Evolutionary conservation across 129 eudicot genomes (phyloP).

Genomic region (Dittrichia graveolens): DNA sequence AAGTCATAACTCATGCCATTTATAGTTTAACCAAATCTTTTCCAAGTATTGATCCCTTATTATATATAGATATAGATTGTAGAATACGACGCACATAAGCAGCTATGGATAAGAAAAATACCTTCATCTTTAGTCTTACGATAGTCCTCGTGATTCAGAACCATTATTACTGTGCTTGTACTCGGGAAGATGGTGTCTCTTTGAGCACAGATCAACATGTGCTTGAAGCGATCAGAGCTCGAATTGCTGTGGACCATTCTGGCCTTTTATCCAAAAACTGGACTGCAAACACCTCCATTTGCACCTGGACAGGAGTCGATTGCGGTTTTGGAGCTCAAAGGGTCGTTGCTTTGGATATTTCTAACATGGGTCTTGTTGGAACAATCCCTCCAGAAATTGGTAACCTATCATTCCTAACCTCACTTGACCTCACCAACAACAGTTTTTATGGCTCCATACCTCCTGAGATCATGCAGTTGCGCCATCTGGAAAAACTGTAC

Average conservation of each 20-base stretch:
- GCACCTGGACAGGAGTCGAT: constrained; percentile 41
- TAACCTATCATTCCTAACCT: constrained; percentile 38
- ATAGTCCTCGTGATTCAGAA: constrained; percentile 8
- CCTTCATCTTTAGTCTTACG: not conserved
- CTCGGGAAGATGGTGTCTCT: not conserved
- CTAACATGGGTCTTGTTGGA: constrained; percentile 41
- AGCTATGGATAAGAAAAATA: constrained; percentile 8
- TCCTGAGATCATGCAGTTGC: constrained; percentile 17
- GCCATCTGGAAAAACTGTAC: constrained; percentile 3
- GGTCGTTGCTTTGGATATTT: constrained; percentile 33
- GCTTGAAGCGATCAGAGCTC: constrained; percentile 32
- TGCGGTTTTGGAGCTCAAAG: constrained; percentile 27
- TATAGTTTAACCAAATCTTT: too few relatives aligned
- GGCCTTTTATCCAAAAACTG: constrained; percentile 33
- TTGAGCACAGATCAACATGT: constrained; percentile 35
- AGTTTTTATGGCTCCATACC: constrained; percentile 39
- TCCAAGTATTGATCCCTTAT: too few relatives aligned
- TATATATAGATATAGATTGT: too few relatives aligned
- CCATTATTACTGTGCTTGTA: not conserved
- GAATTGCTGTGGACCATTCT: constrained; percentile 14
- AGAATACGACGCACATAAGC: not conserved
- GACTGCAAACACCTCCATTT: constrained; percentile 30
- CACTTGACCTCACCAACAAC: constrained; percentile 37
- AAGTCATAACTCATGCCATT: too few relatives aligned
- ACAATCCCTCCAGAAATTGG: constrained; percentile 39